phyloP scores from a whole-genome alignment of 2,329 filamentous ascomycete species.

The Arthroderma uncinatum region DNA sequence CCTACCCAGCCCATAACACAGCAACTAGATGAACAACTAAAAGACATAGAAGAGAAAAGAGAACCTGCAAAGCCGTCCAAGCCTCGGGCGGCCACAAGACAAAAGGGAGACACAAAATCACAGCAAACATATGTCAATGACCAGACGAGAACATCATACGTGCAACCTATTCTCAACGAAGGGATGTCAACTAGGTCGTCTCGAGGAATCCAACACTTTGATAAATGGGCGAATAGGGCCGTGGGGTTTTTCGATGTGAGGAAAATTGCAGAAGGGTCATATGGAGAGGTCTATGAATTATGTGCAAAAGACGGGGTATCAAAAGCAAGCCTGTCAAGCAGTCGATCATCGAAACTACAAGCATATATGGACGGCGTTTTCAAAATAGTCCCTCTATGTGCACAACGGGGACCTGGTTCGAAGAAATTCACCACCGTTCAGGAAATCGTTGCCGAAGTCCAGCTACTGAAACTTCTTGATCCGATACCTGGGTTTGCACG shows the following conservation, averaged over 20 bases:
- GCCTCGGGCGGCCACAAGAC: neutral
- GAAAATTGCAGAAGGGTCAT: constrained; percentile 57
- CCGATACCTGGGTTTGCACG: constrained; percentile 52
- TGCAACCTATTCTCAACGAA: constrained; percentile 28
- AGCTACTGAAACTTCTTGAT: constrained; percentile 47
- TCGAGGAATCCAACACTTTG: constrained; percentile 30
- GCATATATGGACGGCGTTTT: constrained; percentile 36
- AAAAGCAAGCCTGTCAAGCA: constrained; percentile 27
- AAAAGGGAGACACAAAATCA: constrained; percentile 13
- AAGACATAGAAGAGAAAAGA: neutral
- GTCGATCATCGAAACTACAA: constrained; percentile 28
- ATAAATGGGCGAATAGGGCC: constrained; percentile 30
- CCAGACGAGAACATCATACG: constrained; percentile 26
- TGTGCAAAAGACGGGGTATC: constrained; percentile 30
- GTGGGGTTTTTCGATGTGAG: constrained; percentile 36
- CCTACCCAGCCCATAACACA: neutral
- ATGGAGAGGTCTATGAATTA: constrained; percentile 54
- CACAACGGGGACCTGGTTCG: constrained; percentile 30
- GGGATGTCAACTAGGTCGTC: constrained; percentile 27
- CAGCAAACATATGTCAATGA: constrained; percentile 27
- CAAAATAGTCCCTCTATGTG: constrained; percentile 39
- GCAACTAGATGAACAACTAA: neutral
- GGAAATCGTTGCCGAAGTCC: constrained; percentile 41
- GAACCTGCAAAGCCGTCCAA: neutral
- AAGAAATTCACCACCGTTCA: constrained; percentile 37